Percentiles rank a stretch among this genome's conserved stretches.
Conservation (phyloP, 306 rosid species). For the Rosa lucieae region DNA sequence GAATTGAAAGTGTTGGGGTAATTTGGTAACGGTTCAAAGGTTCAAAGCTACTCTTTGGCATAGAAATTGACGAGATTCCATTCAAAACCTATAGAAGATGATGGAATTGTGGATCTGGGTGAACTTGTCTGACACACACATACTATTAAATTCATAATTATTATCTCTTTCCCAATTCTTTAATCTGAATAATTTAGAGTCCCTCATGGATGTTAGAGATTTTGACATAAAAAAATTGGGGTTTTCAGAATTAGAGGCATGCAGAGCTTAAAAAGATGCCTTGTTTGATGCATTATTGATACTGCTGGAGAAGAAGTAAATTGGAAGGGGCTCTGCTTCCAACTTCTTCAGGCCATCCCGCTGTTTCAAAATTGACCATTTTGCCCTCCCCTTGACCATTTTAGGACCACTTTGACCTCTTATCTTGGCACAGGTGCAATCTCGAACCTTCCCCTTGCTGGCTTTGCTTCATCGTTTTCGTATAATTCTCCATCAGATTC, state of each 20-base stretch:
- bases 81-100: slow-evolving; percentile 8
- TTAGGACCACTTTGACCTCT: slow-evolving; percentile 48
- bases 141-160: background rate
- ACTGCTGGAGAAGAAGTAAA: slow-evolving; percentile 29
- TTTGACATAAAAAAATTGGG: slow-evolving; percentile 3
- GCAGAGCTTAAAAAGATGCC: slow-evolving; percentile 31
- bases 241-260: background rate
- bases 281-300: slow-evolving; percentile 25
- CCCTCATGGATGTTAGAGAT: slow-evolving; percentile 28
- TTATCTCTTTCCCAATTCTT: background rate
- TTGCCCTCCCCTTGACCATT: slow-evolving; percentile 29
- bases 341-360: background rate
- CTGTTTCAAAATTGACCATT: slow-evolving; percentile 30
- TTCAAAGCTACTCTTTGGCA: background rate
- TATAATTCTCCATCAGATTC: background rate
- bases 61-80: slow-evolving; percentile 1
- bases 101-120: slow-evolving; percentile 33
- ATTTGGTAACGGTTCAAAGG: background rate
- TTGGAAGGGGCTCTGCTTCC: slow-evolving; percentile 32
- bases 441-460: slow-evolving; percentile 4
- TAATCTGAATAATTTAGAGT: background rate
- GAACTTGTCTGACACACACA: slow-evolving; percentile 30
- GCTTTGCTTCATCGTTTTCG: slow-evolving; percentile 3
- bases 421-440: slow-evolving; percentile 22
- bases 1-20: slow-evolving; percentile 14